These are phyloP conservation scores for Paramecium biaurelia DNA, from an alignment of 73 alveolate species.

Conservation along the genomic window DNA sequence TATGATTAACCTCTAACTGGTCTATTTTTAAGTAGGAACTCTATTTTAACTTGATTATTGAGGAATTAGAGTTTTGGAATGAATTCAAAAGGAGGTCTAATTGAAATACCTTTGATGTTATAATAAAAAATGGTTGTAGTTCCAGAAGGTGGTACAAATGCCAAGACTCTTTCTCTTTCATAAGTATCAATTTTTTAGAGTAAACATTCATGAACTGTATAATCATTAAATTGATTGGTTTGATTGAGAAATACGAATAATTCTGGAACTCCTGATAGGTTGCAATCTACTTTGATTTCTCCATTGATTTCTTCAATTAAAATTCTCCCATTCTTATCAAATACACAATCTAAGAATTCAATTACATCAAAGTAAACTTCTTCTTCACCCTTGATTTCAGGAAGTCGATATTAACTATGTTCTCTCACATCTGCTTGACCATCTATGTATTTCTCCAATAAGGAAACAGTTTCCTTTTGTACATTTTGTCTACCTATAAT, in stretches of 20 bases:
- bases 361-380: slow-evolving; percentile 63
- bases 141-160: slow-evolving; percentile 61
- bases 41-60: not conserved
- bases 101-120: slow-evolving; percentile 27
- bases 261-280: slow-evolving; percentile 48
- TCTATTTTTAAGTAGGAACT: slow-evolving; percentile 11
- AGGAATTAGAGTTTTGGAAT: slow-evolving; percentile 39
- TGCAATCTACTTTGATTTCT: slow-evolving; percentile 63
- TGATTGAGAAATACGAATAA: slow-evolving; percentile 39
- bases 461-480: slow-evolving; percentile 35
- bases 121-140: slow-evolving; percentile 34
- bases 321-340: slow-evolving; percentile 51
- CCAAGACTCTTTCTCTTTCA: slow-evolving; percentile 50
- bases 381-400: slow-evolving; percentile 51
- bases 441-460: slow-evolving; percentile 59
- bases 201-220: slow-evolving; percentile 62
- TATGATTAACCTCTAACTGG: slow-evolving; percentile 63
- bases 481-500: slow-evolving; percentile 55
- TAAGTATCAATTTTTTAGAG: slow-evolving; percentile 47
- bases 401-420: slow-evolving; percentile 8
- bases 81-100: slow-evolving; percentile 57
- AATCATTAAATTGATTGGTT: slow-evolving; percentile 48
- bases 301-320: slow-evolving; percentile 60
- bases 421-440: slow-evolving; percentile 50
- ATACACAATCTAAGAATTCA: slow-evolving; percentile 55